A percentile compares a stretch with the other conserved stretches of the same genome.
Evolutionary conservation across 2,329 filamentous ascomycete genomes (phyloP).

Genomic region (Xylaria sp.): DNA sequence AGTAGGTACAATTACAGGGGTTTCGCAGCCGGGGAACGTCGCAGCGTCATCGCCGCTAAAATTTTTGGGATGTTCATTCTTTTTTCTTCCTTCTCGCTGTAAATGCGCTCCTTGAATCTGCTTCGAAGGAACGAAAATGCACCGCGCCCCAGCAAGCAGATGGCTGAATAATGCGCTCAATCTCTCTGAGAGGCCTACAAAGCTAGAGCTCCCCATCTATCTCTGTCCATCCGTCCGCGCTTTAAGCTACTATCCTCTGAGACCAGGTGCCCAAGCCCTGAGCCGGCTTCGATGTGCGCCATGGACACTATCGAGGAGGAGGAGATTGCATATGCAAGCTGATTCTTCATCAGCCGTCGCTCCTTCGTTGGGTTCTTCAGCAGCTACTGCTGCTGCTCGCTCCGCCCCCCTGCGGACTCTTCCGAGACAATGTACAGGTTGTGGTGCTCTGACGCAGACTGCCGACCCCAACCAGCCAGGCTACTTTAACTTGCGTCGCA

Average conservation of each 20-base stretch:
- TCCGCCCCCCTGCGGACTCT: slow-evolving; percentile 50
- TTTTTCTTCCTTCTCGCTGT: background rate
- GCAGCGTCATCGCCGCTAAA: slow-evolving; percentile 5
- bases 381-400: background rate
- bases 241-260: slow-evolving; percentile 17
- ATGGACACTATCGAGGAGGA: slow-evolving; percentile 44
- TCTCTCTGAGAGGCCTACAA: slow-evolving; percentile 53
- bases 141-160: slow-evolving; percentile 56
- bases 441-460: slow-evolving; percentile 72
- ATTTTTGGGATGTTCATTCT: slow-evolving; percentile 20
- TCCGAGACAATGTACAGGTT: slow-evolving; percentile 70
- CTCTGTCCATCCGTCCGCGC: slow-evolving; percentile 58
- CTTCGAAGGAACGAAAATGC: slow-evolving; percentile 52
- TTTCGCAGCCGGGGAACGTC: slow-evolving; percentile 24
- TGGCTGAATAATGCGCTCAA: slow-evolving; percentile 58
- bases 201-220: slow-evolving; percentile 58
- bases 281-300: slow-evolving; percentile 34
- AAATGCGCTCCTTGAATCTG: background rate
- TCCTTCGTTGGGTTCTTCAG: slow-evolving; percentile 19
- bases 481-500: slow-evolving; percentile 66
- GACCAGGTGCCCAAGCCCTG: slow-evolving; percentile 28
- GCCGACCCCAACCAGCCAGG: slow-evolving; percentile 62
- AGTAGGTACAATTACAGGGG: slow-evolving; percentile 23
- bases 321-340: slow-evolving; percentile 48
- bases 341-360: slow-evolving; percentile 29